Conservation (phyloP, 2,329 filamentous ascomycete species). For the Ophiostoma ulmi region DNA sequence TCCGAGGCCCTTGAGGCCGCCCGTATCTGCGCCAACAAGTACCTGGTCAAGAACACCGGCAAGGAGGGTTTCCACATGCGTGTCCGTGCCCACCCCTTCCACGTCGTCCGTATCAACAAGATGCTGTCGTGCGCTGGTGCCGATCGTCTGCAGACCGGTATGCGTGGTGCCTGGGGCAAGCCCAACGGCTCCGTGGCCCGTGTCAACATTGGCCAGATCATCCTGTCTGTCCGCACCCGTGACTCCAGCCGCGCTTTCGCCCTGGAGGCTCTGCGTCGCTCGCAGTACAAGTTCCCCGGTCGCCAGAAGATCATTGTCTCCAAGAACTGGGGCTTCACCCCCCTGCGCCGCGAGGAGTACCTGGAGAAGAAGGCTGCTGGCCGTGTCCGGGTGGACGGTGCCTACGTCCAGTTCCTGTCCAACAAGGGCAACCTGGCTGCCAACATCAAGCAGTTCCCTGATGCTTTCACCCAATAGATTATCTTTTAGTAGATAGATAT, state of each 20-base stretch:
- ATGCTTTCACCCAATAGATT: slow-evolving; percentile 63
- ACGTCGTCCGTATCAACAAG: slow-evolving; percentile 99
- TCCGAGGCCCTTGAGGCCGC: slow-evolving; percentile 99
- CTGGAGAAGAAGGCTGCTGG: slow-evolving; percentile 90
- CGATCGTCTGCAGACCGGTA: slow-evolving; percentile 99
- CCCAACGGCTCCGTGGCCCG: slow-evolving; percentile 97
- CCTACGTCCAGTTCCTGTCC: slow-evolving; percentile 98
- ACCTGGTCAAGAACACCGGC: slow-evolving; percentile 65
- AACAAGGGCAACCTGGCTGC: slow-evolving; percentile 80
- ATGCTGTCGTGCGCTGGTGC: slow-evolving; percentile 99
- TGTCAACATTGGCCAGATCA: slow-evolving; percentile 99
- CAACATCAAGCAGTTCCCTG: slow-evolving; percentile 94
- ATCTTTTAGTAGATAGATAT: background rate
- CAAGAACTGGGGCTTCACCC: slow-evolving; percentile 99
- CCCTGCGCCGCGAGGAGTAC: slow-evolving; percentile 96
- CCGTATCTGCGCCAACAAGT: slow-evolving; percentile 97
- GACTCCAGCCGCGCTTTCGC: slow-evolving; percentile 85
- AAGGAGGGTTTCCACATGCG: slow-evolving; percentile 72
- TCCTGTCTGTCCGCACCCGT: slow-evolving; percentile 94
- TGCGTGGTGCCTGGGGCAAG: slow-evolving; percentile 99
- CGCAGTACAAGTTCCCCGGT: slow-evolving; percentile 99
- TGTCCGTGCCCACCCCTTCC: slow-evolving; percentile 93
- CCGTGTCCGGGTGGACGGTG: slow-evolving; percentile 93
- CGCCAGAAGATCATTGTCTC: slow-evolving; percentile 99
- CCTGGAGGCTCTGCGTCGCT: slow-evolving; percentile 97